Conservation (phyloP, 805 yeast species). For the Dipodascus albidus region DNA sequence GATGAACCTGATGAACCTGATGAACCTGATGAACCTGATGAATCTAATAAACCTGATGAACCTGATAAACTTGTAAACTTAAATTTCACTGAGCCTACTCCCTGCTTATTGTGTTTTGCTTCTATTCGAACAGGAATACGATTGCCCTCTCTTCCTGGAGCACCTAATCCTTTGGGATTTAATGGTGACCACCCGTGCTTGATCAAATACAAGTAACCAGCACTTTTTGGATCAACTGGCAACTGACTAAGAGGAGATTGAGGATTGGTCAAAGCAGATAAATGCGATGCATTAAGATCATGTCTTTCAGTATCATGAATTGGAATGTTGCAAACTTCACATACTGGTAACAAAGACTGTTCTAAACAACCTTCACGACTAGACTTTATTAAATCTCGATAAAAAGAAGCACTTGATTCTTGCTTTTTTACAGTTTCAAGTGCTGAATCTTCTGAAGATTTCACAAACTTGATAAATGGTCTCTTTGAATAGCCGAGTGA, state of each 20-base stretch:
- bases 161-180: conserved; percentile 9
- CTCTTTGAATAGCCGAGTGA: not conserved
- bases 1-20: too few relatives aligned
- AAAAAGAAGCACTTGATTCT: not conserved
- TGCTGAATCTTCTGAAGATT: not conserved
- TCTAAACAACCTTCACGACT: not conserved
- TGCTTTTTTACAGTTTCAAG: not conserved
- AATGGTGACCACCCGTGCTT: conserved; percentile 11
- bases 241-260: not conserved
- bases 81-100: not conserved
- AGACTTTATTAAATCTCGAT: not conserved
- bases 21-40: too few relatives aligned
- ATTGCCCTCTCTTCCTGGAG: conserved; percentile 8
- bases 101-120: conserved; percentile 1
- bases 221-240: not conserved
- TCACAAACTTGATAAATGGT: not conserved
- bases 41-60: too few relatives aligned
- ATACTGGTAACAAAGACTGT: not conserved
- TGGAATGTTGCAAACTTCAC: not conserved
- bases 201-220: not conserved
- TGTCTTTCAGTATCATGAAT: not conserved
- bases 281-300: not conserved
- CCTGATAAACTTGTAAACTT: too few relatives aligned
- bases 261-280: not conserved
- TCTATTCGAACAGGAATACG: conserved; percentile 6